Percentiles rank a stretch among this genome's conserved stretches.
phyloP scores from a whole-genome alignment of 2,329 filamentous ascomycete genomes.

The Cucurbitaria berberidis region DNA sequence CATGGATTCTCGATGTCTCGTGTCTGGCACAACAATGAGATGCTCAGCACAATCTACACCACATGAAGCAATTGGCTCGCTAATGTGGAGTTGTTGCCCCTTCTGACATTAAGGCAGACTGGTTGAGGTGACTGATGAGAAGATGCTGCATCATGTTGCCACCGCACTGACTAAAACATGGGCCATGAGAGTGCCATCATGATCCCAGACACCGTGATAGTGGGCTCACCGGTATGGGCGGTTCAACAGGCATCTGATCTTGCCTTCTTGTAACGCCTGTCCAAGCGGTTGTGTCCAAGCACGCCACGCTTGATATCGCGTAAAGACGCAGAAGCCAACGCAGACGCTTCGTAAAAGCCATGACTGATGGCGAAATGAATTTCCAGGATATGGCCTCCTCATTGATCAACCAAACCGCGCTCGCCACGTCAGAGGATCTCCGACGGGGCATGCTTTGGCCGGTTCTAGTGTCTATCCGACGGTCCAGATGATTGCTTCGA shows the following conservation, averaged over 20 bases:
- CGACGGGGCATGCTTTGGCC: slow-evolving; percentile 56
- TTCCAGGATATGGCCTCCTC: slow-evolving; percentile 46
- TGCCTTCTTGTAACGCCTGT: slow-evolving; percentile 44
- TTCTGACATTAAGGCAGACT: slow-evolving; percentile 37
- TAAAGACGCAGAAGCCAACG: slow-evolving; percentile 36
- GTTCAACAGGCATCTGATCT: slow-evolving; percentile 38
- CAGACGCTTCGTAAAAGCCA: slow-evolving; percentile 42
- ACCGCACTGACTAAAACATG: slow-evolving; percentile 34
- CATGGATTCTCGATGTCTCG: slow-evolving; percentile 18
- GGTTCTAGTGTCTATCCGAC: slow-evolving; percentile 52
- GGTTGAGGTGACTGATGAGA: slow-evolving; percentile 34
- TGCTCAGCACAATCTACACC: slow-evolving; percentile 34
- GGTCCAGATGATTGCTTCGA: slow-evolving; percentile 53
- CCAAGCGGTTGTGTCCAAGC: slow-evolving; percentile 36
- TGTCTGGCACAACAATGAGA: slow-evolving; percentile 22
- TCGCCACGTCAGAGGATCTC: slow-evolving; percentile 61
- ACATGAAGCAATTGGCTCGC: slow-evolving; percentile 39
- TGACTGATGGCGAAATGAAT: slow-evolving; percentile 49
- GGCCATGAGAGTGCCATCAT: slow-evolving; percentile 27
- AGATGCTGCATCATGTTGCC: slow-evolving; percentile 42
- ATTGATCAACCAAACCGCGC: slow-evolving; percentile 52
- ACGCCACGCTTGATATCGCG: slow-evolving; percentile 38
- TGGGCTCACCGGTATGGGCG: slow-evolving; percentile 45
- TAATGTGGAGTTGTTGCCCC: slow-evolving; percentile 32
- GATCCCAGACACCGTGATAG: slow-evolving; percentile 30